Percentiles rank a stretch among this genome's conserved stretches.
phyloP scores from a whole-genome alignment of 2,329 filamentous ascomycete species.

The Rugonectria rugulosa region DNA sequence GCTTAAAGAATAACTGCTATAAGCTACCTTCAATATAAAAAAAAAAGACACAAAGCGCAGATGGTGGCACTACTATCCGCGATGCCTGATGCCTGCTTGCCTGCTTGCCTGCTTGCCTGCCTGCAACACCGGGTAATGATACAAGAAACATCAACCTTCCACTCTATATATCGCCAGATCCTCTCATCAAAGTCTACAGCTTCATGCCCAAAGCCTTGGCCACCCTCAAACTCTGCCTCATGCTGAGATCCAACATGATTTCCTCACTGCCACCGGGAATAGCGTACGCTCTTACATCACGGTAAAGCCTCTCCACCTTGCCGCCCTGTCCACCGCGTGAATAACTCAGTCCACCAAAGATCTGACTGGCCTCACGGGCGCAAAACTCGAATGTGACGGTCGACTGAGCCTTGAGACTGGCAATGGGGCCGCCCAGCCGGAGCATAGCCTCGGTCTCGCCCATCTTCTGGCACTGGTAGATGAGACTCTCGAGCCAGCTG shows the following conservation, averaged over 20 bases:
- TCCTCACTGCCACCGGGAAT: conserved; percentile 96
- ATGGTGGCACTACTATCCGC: too few species aligned
- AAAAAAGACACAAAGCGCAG: too few species aligned
- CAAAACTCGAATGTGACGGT: conserved; percentile 98
- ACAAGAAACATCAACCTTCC: not conserved
- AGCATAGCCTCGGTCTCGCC: conserved; percentile 95
- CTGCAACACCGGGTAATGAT: too few species aligned
- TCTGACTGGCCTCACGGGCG: conserved; percentile 94
- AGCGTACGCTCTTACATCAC: conserved; percentile 94
- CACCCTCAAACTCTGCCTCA: conserved; percentile 87
- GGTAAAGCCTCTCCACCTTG: conserved; percentile 93
- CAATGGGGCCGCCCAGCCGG: conserved; percentile 92
- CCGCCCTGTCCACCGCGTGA: conserved; percentile 92
- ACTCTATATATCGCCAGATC: not conserved
- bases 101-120: too few species aligned
- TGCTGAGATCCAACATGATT: conserved; percentile 98
- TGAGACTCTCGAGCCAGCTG: conserved; percentile 94
- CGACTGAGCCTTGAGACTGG: conserved; percentile 89
- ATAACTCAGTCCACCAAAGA: conserved; percentile 94
- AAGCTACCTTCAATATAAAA: too few species aligned
- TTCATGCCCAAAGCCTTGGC: conserved; percentile 96
- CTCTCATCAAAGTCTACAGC: conserved; percentile 63
- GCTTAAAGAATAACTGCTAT: too few species aligned
- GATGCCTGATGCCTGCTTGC: too few species aligned
- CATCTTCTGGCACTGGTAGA: conserved; percentile 95